Percentiles rank a stretch among this genome's conserved stretches.
phyloP scores from a whole-genome alignment of 805 yeast genomes.

The Cyberlindnera bimundalis region DNA sequence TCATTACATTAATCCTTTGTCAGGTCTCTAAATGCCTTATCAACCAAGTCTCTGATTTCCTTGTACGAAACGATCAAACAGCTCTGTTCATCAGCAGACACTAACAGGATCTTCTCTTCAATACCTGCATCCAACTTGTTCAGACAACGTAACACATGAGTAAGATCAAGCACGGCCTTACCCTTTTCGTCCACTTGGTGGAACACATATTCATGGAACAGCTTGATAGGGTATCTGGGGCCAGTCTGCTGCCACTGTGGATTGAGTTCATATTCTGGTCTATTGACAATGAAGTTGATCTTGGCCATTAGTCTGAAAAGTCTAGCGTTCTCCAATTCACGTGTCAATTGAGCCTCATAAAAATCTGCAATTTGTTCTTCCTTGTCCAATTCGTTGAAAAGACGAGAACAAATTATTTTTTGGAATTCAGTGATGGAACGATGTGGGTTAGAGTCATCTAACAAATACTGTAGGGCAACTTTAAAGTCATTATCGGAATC shows the following conservation, averaged over 20 bases:
- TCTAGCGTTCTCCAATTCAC: conserved; percentile 86
- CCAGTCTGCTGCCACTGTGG: conserved; percentile 71
- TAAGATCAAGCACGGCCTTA: conserved; percentile 72
- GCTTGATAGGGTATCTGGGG: conserved; percentile 62
- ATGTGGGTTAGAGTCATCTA: conserved; percentile 23
- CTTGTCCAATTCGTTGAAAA: conserved; percentile 46
- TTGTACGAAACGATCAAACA: conserved; percentile 83
- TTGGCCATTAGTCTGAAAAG: conserved; percentile 79
- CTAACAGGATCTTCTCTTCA: conserved; percentile 76
- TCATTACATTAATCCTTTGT: conserved; percentile 12
- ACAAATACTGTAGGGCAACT: conserved; percentile 37
- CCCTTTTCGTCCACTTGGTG: conserved; percentile 80
- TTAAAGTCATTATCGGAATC: conserved; percentile 46
- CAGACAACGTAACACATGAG: conserved; percentile 72
- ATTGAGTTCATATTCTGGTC: conserved; percentile 61
- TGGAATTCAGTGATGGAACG: conserved; percentile 33
- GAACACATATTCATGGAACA: conserved; percentile 83
- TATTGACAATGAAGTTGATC: conserved; percentile 70
- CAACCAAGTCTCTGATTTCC: conserved; percentile 72
- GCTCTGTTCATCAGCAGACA: conserved; percentile 79
- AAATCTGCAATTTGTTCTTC: conserved; percentile 52
- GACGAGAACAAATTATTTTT: conserved; percentile 39
- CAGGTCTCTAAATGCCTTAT: conserved; percentile 56
- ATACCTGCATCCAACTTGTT: conserved; percentile 92
- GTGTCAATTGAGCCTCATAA: conserved; percentile 56